Percentiles rank a stretch among this genome's conserved stretches.
phyloP scores from a whole-genome alignment of 148 eudicot genomes.

The Camellia lanceoleosa region DNA sequence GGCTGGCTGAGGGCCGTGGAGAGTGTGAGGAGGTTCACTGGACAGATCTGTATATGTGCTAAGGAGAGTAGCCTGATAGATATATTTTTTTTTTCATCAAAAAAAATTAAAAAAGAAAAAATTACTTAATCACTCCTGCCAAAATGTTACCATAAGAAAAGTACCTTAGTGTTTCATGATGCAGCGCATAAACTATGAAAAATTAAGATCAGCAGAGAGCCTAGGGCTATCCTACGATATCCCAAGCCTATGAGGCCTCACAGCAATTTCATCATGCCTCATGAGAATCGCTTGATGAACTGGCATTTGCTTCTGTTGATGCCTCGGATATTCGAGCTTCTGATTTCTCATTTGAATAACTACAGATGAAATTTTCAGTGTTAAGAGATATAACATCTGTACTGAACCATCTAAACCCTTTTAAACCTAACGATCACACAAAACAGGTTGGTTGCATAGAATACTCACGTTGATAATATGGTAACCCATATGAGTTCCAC shows the following conservation, averaged over 20 bases:
- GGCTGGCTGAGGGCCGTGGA: no score
- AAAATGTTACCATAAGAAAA: background rate
- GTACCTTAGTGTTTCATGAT: background rate
- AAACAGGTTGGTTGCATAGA: background rate
- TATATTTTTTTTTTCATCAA: no score
- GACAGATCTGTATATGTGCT: no score
- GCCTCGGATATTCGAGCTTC: slow-evolving; percentile 40
- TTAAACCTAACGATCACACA: background rate
- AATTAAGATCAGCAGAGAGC: background rate
- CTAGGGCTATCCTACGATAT: slow-evolving; percentile 3
- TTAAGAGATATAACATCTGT: background rate
- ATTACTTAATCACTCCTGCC: slow-evolving; percentile 12
- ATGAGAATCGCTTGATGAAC: slow-evolving; percentile 12
- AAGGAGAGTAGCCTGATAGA: no score
- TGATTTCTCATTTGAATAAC: slow-evolving; percentile 57
- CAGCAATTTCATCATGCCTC: slow-evolving; percentile 18
- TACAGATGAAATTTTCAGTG: slow-evolving; percentile 13
- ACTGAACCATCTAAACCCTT: background rate
- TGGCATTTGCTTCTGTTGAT: slow-evolving; percentile 20
- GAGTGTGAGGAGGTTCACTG: no score
- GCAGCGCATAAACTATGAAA: background rate
- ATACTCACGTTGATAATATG: slow-evolving; percentile 53
- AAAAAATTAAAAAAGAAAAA: no score
- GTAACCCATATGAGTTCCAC: slow-evolving; percentile 72
- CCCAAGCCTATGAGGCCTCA: background rate